Evolutionary conservation across 257 asterid genomes (phyloP), one percentile per base, ranked within the genome.

Genomic region (Lantana camara): DNA sequence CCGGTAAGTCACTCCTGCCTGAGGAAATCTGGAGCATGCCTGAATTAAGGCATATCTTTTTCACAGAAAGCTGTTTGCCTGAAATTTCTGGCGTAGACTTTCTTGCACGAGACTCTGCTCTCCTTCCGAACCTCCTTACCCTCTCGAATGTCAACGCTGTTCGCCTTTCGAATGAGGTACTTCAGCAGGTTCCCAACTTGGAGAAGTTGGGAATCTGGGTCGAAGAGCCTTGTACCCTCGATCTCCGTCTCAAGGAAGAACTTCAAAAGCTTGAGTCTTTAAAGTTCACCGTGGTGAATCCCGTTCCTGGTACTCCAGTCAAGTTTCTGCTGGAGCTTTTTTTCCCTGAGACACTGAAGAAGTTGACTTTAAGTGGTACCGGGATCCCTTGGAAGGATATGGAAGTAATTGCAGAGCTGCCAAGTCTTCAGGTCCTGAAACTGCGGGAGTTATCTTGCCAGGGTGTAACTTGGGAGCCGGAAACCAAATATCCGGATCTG

Each of bases 331-430:
- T 53, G 5, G 30, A 24, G 7, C 29, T 61, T 19, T 29, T 8
- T 17, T 67, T 72, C 60, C 82, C 73, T 1, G 1, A 11, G n/a
- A 15, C 20, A 0, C 66, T 77, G 24, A 59, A 11, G 32, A 68
- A 53, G 64, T 47, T 77, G 54, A 58, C 16, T 34, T 41, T 72
- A 32, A 29, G 65, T 47, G 78, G 75, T 0, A 45, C 70, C n/a
- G 63, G 60, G 5, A n/a, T 76, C 14, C 75, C 72, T 3, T 72
- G 78, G 82, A 72, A 77, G 12, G 49, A 50, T 0, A 68, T 77
- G 70, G 17, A 54, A 17, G 23, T 45, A 17, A 30, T 72, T 2
- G 70, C 50, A 4, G 3, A 23, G 17, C 22, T 72, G 49, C 73
- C 68, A 2, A 22, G 6, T 41, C 82, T 77, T 12, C 67, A 72